A percentile compares a stretch with the other conserved stretches of the same genome.
Evolutionary conservation across 768 basidiomycete species (phyloP).

Genomic region (Rhodotorula kratochvilovae): DNA sequence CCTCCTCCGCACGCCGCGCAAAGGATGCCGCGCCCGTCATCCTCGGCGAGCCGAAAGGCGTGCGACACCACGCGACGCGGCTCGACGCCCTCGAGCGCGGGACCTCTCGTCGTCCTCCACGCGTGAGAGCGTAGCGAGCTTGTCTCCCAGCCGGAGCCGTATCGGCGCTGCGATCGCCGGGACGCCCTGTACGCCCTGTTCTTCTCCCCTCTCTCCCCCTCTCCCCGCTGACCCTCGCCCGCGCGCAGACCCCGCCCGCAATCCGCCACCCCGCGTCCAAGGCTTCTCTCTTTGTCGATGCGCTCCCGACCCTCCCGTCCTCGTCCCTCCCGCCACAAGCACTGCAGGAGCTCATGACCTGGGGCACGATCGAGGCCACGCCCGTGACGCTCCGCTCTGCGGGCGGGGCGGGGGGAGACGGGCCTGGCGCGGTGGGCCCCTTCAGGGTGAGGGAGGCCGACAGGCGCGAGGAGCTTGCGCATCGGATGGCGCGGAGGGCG

Average conservation of each 20-base stretch:
- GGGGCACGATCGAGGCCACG: slow-evolving; percentile 88
- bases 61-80: slow-evolving; percentile 76
- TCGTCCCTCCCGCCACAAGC: slow-evolving; percentile 72
- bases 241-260: slow-evolving; percentile 50
- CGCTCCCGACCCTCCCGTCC: slow-evolving; percentile 80
- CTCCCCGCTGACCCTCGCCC: not conserved
- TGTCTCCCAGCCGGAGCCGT: slow-evolving; percentile 80
- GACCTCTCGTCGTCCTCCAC: not conserved
- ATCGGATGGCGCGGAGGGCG: slow-evolving; percentile 74
- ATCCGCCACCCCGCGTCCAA: slow-evolving; percentile 47
- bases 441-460: slow-evolving; percentile 75
- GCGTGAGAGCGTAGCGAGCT: slow-evolving; percentile 26
- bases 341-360: slow-evolving; percentile 91
- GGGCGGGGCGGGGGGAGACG: slow-evolving; percentile 52
- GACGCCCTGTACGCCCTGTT: slow-evolving; percentile 66
- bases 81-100: slow-evolving; percentile 57
- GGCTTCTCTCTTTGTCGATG: slow-evolving; percentile 74
- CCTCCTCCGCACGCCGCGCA: slow-evolving; percentile 2
- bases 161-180: slow-evolving; percentile 90
- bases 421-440: slow-evolving; percentile 51
- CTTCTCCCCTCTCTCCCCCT: not conserved
- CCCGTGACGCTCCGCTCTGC: slow-evolving; percentile 84
- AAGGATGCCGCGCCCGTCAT: slow-evolving; percentile 38
- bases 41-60: slow-evolving; percentile 56
- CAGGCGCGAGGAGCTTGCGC: slow-evolving; percentile 74